These are phyloP conservation scores for Agrocybe pediades DNA, from an alignment of 768 basidiomycete species.

Conservation along the genomic window DNA sequence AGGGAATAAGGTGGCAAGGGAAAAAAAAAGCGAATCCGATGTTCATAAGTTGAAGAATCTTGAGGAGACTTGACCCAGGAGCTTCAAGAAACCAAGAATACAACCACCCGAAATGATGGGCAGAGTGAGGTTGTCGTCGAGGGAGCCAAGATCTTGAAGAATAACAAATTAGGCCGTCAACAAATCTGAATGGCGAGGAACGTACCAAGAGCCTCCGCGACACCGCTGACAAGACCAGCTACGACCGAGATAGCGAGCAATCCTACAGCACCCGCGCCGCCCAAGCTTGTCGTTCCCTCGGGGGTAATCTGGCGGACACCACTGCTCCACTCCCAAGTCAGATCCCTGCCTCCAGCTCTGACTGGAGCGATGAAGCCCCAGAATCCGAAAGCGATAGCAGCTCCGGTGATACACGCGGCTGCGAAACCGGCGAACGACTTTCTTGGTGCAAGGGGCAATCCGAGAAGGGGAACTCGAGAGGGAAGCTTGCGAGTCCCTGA, in stretches of 20 bases:
- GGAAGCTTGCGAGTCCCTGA: constrained; percentile 59
- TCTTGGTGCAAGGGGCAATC: constrained; percentile 72
- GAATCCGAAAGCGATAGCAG: constrained; percentile 65
- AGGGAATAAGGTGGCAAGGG: background rate
- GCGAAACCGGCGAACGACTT: constrained; percentile 87
- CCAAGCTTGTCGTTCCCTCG: constrained; percentile 12
- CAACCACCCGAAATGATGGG: constrained; percentile 84
- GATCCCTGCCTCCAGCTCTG: constrained; percentile 33
- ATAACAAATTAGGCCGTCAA: constrained; percentile 1
- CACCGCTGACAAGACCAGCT: constrained; percentile 77
- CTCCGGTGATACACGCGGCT: constrained; percentile 76
- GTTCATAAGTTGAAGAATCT: constrained; percentile 15
- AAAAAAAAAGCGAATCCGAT: background rate
- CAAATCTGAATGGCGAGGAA: constrained; percentile 15
- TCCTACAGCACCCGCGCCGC: constrained; percentile 47
- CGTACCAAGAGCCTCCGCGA: constrained; percentile 89
- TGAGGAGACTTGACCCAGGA: constrained; percentile 34
- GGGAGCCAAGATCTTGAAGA: constrained; percentile 68
- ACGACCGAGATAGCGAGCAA: constrained; percentile 58
- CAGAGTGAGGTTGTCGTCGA: constrained; percentile 90
- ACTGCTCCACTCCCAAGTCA: constrained; percentile 59
- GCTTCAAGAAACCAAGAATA: constrained; percentile 43
- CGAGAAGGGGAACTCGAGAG: constrained; percentile 41
- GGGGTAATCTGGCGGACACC: constrained; percentile 40
- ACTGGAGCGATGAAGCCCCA: constrained; percentile 66